Evolutionary conservation across 2,329 filamentous ascomycete species (phyloP), one percentile per base, ranked within the genome.

Genomic region (Zymoseptoria brevis): DNA sequence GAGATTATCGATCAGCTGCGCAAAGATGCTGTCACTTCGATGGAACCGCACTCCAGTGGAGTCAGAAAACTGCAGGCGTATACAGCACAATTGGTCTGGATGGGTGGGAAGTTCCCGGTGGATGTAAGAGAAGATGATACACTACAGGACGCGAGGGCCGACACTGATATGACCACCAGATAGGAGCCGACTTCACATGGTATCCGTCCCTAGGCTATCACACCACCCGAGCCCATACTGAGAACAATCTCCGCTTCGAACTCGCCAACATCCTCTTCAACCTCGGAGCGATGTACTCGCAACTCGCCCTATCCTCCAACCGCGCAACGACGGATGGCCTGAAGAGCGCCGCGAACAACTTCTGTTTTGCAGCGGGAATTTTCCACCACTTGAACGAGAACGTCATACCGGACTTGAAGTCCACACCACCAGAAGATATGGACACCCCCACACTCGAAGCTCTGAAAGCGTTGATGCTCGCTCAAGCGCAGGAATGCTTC

Each of bases 181-280:
- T 96, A 65, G 94, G 94, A 19, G 90, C 91, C 61, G 91, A 97
- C 60, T 99, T 99, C 69, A 88, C 89, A 2, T 99, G 94, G 94
- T 96, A 96, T 76, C 90, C 92, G 11, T 87, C 93, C 3, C 79
- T 97, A 59, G 94, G 93, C 56, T 96, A 96, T 62, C 60, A 67
- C 55, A 61, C 64, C 19, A 64, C 61, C 41, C 61, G 63, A 58
- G 63, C 67, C 1, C 65, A 68, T 22, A 69, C 66, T 26, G 69
- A 87, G 68, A 87, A 87, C 69, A 87, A 87, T 67, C 72, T 88
- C 30, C 82, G 84, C 29, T 88, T 93, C 77, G 94, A 99, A 76
- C 85, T 96, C 19, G 88, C 92, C 68, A 97, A 97, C 69, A 78
- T 97, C 54, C 81, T 96, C 58, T 97, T 89, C 80, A 99, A 99